Percentiles rank a stretch among this genome's conserved stretches.
Conservation (phyloP, 2,329 filamentous ascomycete species). For the Claviceps spartinae region DNA sequence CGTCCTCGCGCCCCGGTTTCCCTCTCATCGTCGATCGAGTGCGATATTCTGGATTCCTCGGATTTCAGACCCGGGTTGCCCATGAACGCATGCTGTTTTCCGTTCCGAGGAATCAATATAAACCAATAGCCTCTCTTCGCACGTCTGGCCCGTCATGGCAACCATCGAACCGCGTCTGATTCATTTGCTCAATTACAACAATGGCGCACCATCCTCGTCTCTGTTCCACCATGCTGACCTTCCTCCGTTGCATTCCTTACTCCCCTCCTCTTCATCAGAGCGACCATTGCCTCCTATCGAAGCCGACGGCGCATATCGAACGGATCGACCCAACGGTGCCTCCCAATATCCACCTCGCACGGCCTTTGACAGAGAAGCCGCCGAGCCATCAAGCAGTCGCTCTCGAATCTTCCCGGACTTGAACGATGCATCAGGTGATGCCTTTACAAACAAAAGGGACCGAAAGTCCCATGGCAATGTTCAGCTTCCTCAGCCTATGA, state of each 20-base stretch:
- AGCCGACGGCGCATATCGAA: conserved; percentile 29
- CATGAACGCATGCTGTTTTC: background rate
- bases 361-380: conserved; percentile 24
- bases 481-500: conserved; percentile 49
- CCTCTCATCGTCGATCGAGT: background rate
- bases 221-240: conserved; percentile 37
- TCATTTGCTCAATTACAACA: conserved; percentile 50
- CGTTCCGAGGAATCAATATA: conserved; percentile 3
- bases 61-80: background rate
- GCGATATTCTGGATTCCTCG: background rate
- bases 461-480: conserved; percentile 36
- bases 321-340: conserved; percentile 20
- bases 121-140: background rate
- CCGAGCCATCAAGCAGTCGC: conserved; percentile 21
- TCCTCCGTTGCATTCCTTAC: conserved; percentile 37
- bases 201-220: conserved; percentile 35
- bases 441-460: conserved; percentile 40
- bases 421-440: conserved; percentile 29
- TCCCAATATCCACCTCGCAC: conserved; percentile 25
- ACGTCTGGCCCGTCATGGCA: conserved; percentile 35
- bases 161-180: conserved; percentile 56
- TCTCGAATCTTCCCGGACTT: conserved; percentile 33
- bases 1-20: background rate
- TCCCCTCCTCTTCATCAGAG: conserved; percentile 29
- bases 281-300: conserved; percentile 40